These are phyloP conservation scores for Yamadazyma laniorum DNA, from an alignment of 805 yeast genomes.

Conservation along the genomic window DNA sequence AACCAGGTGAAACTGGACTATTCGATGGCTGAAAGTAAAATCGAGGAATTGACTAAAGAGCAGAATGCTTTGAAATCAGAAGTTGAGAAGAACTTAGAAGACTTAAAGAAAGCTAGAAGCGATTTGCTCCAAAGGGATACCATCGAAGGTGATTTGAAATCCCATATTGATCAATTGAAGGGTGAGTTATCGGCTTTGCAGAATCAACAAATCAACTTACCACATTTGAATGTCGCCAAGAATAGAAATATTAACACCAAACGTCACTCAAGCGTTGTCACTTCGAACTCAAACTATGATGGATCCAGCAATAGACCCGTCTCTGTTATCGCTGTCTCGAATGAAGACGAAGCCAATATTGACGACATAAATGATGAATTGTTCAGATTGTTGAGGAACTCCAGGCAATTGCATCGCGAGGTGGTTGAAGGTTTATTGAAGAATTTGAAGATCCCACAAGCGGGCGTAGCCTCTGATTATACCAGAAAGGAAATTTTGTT, in stretches of 20 bases:
- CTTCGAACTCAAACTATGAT: conserved; percentile 6
- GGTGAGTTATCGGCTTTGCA: conserved; percentile 49
- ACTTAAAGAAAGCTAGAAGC: conserved; percentile 58
- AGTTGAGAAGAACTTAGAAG: conserved; percentile 58
- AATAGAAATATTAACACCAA: conserved; percentile 34
- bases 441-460: conserved; percentile 81
- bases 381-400: conserved; percentile 66
- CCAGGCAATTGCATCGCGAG: conserved; percentile 73
- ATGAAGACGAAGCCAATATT: conserved; percentile 51
- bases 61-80: conserved; percentile 65
- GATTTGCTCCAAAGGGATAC: conserved; percentile 58
- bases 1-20: conserved; percentile 53
- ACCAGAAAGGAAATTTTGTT: conserved; percentile 88
- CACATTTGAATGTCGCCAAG: conserved; percentile 24
- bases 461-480: conserved; percentile 79
- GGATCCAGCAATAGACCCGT: conserved; percentile 50
- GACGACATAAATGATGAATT: conserved; percentile 76
- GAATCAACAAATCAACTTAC: conserved; percentile 24
- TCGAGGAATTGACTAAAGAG: conserved; percentile 57
- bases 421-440: conserved; percentile 82
- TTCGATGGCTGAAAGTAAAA: conserved; percentile 54
- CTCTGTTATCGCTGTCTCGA: conserved; percentile 58
- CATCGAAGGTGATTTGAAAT: conserved; percentile 64
- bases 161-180: conserved; percentile 56
- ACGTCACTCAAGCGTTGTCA: conserved; percentile 34